Evolutionary conservation across 495 filamentous ascomycete species (phyloP), one percentile per base, ranked within the genome.

Genomic region (Podospora pseudoanserina): DNA sequence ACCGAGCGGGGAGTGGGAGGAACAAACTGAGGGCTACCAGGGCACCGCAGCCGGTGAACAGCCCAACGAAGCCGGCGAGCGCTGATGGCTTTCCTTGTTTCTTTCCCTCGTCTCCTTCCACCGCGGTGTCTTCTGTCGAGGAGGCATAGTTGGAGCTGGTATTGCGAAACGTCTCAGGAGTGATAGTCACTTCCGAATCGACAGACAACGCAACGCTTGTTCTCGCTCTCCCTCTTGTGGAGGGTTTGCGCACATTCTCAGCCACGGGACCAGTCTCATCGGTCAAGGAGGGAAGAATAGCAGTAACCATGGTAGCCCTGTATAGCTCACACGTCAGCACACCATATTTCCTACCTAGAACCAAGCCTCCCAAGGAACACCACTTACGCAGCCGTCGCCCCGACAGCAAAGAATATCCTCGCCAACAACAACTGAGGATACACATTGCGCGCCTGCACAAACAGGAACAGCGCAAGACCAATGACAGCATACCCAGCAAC

Each of bases 291-390:
- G 95, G 96, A 19, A 98, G 83, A 28, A 96, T 91, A 1, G 95
- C 95, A 5, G 96, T 97, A 32, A 99, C 95, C 95, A 99, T 99
- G 2, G 96, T 98, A 28, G 93, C 85, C 9, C 86, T 88, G 66
- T 64, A 19, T 18, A 53, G 23, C 65, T 61, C 27, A n/a, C 28
- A 30, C 11, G 11, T 58, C 13, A 26, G 30, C 15, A 28, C 19
- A 1, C 4, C 23, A 32, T 26, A 18, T 2, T 27, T 4, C 49
- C 0, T 5, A 2, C 20, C 30, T 0, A 30, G 11, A 5, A 23
- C 23, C 23, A 23, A 23, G 1, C 23, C 23, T 15, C 18, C 58
- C 13, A 60, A 57, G 20, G 65, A 34, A 55, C 57, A 63, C 20
- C 28, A 80, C 85, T 77, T 74, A 92, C 76, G 92, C 90, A 15